Conservation (phyloP, 768 basidiomycete species). For the Boletus reticulatus region DNA sequence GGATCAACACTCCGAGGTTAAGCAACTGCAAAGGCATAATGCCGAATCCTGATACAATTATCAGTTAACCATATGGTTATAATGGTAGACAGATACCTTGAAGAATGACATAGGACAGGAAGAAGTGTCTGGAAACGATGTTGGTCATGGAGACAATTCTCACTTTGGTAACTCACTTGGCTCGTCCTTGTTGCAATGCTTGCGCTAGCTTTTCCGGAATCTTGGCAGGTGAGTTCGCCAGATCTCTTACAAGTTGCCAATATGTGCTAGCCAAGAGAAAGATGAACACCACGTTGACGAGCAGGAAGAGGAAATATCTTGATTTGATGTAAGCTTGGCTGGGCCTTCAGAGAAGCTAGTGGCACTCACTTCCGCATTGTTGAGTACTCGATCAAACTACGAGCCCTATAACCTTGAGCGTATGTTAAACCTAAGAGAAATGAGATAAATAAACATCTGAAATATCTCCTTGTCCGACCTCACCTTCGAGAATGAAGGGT, state of each 20-base stretch:
- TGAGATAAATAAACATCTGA: neutral
- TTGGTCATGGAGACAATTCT: conserved; percentile 10
- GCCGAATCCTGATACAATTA: conserved; percentile 59
- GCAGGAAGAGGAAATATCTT: conserved; percentile 92
- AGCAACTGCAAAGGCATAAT: conserved; percentile 96
- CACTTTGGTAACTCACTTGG: conserved; percentile 44
- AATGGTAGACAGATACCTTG: conserved; percentile 50
- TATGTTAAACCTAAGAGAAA: conserved; percentile 64
- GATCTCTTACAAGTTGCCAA: conserved; percentile 86
- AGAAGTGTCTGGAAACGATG: conserved; percentile 58
- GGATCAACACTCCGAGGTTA: conserved; percentile 86
- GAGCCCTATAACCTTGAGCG: conserved; percentile 84
- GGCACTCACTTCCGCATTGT: conserved; percentile 79
- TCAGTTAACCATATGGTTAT: conserved; percentile 2
- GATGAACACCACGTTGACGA: conserved; percentile 92
- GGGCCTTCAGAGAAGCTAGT: neutral
- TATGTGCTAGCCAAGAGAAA: conserved; percentile 91
- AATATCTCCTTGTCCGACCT: conserved; percentile 1
- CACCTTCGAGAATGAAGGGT: conserved; percentile 89
- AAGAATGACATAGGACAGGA: conserved; percentile 79
- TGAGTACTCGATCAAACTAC: conserved; percentile 93
- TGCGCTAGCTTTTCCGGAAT: conserved; percentile 90
- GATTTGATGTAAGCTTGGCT: conserved; percentile 6
- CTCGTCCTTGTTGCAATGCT: conserved; percentile 74
- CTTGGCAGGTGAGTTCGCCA: conserved; percentile 91